Base-by-base conservation (phyloP, 768 basidiomycete genomes). In the Lactifluus rugatus region DNA sequence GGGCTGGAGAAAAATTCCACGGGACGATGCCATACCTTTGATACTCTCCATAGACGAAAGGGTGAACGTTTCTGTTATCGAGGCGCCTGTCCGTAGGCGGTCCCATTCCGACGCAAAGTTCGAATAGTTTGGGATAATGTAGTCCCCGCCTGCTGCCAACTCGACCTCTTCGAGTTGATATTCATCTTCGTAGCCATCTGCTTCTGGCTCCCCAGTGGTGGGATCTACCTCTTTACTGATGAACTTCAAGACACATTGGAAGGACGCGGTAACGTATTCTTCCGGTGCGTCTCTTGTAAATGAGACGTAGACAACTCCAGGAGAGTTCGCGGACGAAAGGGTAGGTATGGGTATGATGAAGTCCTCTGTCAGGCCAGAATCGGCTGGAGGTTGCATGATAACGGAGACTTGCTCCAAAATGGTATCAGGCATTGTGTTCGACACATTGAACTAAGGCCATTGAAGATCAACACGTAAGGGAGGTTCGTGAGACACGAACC, bases 131-230 rank as follows among this genome's bases (percentile, higher is more conserved):
- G 96, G 95, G 41, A 94, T 76, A 67, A 99, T 89, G 71, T 95
- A 99, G 75, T 98, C 95, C 25, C 63, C 63, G 2, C 87, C 89
- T 11, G 91, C 94, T 58, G 87, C 85, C 53, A 99, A 76, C 70
- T 98, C 96, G 56, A 96, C 82, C 61, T 98, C 96, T 71, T 99
- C 96, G 44, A 97, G 75, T 71, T 92, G 90, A 72, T 99, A 99
- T 72, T 98, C 95, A 74, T 98, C 96, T 68, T 93, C 90, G 71
- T 98, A 99, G n/a, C 96, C 96, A 54, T 96, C 94, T 63, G 89
- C 92, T 72, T 99, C 96, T 9, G 96, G 96, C 67, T 90, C 85
- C 23, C 94, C 94, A 14, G 89, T 94, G 46, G 87, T 80, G 13
- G 96, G 96, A 71, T 99, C 96, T 17, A 98, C 81, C 69, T 99